Conservation (phyloP, 139 green algal genomes). For the Raphidocelis subcapitata region DNA sequence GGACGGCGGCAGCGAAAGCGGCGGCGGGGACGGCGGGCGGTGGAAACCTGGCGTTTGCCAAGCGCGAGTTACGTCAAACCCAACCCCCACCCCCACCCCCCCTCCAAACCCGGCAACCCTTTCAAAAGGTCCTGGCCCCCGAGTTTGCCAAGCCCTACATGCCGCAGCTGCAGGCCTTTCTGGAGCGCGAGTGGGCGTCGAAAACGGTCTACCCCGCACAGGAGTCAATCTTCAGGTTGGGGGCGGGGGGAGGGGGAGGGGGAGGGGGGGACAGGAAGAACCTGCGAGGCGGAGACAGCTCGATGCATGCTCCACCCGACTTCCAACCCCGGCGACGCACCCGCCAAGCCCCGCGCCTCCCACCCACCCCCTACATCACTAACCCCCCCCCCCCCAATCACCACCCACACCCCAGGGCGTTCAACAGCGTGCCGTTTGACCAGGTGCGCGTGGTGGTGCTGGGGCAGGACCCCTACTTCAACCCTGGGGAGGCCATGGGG, state of each 20-base stretch:
- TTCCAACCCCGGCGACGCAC: not conserved
- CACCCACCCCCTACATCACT: too few relatives aligned
- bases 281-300: not conserved
- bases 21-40: too few relatives aligned
- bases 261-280: not conserved
- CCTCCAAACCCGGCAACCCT: too few relatives aligned
- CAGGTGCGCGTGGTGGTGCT: constrained; percentile 84
- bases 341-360: too few relatives aligned
- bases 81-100: too few relatives aligned
- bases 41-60: too few relatives aligned
- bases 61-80: too few relatives aligned
- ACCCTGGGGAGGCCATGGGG: constrained; percentile 85
- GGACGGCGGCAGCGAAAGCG: too few relatives aligned
- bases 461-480: constrained; percentile 95
- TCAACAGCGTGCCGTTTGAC: constrained; percentile 64
- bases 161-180: constrained; percentile 56
- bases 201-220: constrained; percentile 76
- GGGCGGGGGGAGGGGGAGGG: too few relatives aligned
- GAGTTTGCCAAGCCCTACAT: constrained; percentile 63
- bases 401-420: constrained; percentile 33
- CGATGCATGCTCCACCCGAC: not conserved
- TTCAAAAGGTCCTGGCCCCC: constrained; percentile 32
- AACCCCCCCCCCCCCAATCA: not conserved
- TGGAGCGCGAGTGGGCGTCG: constrained; percentile 63
- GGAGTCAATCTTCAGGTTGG: constrained; percentile 72